phyloP scores from a whole-genome alignment of 2,329 filamentous ascomycete species.

The Penicillium olsonii region DNA sequence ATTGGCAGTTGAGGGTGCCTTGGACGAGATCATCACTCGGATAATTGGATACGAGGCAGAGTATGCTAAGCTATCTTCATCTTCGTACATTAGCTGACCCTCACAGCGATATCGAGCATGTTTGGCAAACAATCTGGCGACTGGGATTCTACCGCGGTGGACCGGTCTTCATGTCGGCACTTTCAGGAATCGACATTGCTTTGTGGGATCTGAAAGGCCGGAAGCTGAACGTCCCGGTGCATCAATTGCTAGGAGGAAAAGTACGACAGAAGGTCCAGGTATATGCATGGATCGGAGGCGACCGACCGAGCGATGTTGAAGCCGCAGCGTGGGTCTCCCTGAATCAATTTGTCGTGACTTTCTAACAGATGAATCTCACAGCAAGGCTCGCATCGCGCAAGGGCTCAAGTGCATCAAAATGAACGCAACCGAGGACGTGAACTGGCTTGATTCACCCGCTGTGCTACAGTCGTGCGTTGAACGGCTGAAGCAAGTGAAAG shows the following conservation, averaged over 20 bases:
- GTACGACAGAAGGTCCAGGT: constrained; percentile 69
- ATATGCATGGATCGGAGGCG: constrained; percentile 78
- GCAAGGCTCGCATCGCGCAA: constrained; percentile 48
- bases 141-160: constrained; percentile 75
- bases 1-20: constrained; percentile 71
- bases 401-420: constrained; percentile 64
- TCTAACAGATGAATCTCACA: constrained; percentile 3
- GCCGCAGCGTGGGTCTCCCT: constrained; percentile 46
- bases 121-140: constrained; percentile 75
- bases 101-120: constrained; percentile 73
- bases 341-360: neutral
- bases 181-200: constrained; percentile 76
- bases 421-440: constrained; percentile 76
- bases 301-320: constrained; percentile 68
- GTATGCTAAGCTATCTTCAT: constrained; percentile 43
- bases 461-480: constrained; percentile 65
- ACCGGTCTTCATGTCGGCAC: constrained; percentile 76
- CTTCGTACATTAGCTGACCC: neutral
- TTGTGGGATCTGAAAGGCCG: constrained; percentile 77
- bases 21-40: constrained; percentile 65
- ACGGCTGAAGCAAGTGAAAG: constrained; percentile 68
- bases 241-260: constrained; percentile 74
- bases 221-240: constrained; percentile 66
- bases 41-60: constrained; percentile 70
- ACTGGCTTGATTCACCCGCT: constrained; percentile 73